Conservation (phyloP, 75 land plant species). For the Pinus albicaulis region DNA sequence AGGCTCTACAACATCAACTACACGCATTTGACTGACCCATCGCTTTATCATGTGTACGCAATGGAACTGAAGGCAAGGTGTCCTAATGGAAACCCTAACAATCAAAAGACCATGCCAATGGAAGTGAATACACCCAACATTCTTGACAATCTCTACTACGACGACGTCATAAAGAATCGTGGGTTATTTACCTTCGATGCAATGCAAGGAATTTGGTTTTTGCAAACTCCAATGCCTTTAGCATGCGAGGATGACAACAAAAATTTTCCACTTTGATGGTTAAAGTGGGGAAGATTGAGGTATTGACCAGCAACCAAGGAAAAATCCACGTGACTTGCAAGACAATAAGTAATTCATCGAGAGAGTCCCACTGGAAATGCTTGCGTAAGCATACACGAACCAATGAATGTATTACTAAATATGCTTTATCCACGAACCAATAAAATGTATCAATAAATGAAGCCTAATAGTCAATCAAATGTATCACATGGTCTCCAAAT, state of each 20-base stretch:
- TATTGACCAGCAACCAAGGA: slow-evolving; percentile 57
- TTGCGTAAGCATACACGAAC: no score
- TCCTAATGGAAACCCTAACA: slow-evolving; percentile 8
- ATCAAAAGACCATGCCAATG: slow-evolving; percentile 13
- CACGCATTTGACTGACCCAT: slow-evolving; percentile 8
- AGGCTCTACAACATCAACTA: slow-evolving; percentile 26
- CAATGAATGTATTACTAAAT: no score
- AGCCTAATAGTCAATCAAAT: no score
- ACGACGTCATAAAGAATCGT: slow-evolving; percentile 18
- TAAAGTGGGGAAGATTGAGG: slow-evolving; percentile 49
- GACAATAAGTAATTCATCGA: no score
- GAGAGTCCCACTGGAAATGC: no score
- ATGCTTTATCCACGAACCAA: no score
- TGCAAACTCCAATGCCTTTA: slow-evolving; percentile 37
- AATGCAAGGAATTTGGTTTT: slow-evolving; percentile 17
- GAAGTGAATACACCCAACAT: slow-evolving; percentile 19
- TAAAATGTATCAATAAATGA: no score
- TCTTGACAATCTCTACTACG: slow-evolving; percentile 53
- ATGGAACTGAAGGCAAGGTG: slow-evolving; percentile 16
- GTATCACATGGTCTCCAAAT: no score
- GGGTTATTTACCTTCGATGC: slow-evolving; percentile 64
- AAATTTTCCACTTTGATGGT: slow-evolving; percentile 48
- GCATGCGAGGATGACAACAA: slow-evolving; percentile 22
- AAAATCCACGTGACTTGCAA: slow-evolving; percentile 55
- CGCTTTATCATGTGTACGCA: slow-evolving; percentile 24